phyloP scores from a whole-genome alignment of 139 green algal genomes.

The Edaphochlamys debaryana region DNA sequence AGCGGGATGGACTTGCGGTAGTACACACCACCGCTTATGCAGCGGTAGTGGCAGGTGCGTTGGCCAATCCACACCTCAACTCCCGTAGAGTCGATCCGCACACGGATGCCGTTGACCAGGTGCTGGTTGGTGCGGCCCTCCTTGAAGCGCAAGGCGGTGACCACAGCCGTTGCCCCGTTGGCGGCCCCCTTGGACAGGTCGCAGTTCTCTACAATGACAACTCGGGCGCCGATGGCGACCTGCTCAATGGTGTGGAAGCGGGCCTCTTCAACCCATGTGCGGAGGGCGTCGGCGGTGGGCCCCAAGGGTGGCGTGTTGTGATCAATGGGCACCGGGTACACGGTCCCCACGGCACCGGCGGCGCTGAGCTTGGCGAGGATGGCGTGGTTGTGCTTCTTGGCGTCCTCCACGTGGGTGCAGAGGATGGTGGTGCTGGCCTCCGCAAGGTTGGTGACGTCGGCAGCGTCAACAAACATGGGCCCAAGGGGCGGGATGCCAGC shows the following conservation, averaged over 20 bases:
- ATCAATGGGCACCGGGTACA: not conserved
- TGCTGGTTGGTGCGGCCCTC: no score
- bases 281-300: no score
- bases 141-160: not conserved
- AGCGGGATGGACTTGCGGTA: slow-evolving; percentile 3
- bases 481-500: no score
- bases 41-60: not conserved
- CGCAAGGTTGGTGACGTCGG: not conserved
- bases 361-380: not conserved
- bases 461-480: no score
- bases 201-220: not conserved
- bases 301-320: not conserved
- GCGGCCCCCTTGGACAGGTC: not conserved
- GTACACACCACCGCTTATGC: not conserved
- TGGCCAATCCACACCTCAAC: not conserved
- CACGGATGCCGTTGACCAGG: not conserved
- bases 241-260: not conserved
- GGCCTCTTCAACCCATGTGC: not conserved
- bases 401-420: slow-evolving; percentile 13
- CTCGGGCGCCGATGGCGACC: not conserved
- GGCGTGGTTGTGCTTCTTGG: not conserved
- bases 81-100: not conserved
- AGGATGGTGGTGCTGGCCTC: not conserved
- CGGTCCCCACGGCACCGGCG: not conserved
- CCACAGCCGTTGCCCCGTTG: not conserved